Base-by-base conservation (phyloP, 352 stramenopile genomes). In the Pythium volutum region DNA sequence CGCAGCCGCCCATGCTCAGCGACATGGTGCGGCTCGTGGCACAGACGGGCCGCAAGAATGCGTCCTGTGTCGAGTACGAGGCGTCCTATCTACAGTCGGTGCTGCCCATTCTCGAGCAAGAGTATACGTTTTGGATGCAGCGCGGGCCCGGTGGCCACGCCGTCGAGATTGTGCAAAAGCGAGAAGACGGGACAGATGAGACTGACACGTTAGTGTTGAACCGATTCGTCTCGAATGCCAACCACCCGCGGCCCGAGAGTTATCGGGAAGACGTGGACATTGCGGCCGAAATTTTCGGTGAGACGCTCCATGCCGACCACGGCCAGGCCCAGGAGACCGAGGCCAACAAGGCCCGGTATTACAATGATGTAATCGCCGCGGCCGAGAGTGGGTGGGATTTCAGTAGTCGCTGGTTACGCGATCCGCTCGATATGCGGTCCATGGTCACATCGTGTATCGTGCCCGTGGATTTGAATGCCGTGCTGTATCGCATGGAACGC, bases 371-470 rank as follows among this genome's bases (percentile, higher is more conserved):
- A 36, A 90, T 88, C 42, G 79, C 81, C 20, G 89, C 82, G 15
- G 84, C 89, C 8, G 89, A 96, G 70, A 94, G 82, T n/a, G 89
- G 89, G 1, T 97, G 89, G 89, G 89, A 97, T 64, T 97, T 97
- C 55, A 92, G 77, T 59, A 95, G 83, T 52, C 82, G 89, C 22
- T 97, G 89, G 89, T 56, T 96, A 11, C 62, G 71, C 36, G 69
- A 88, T 41, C 69, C 73, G 2, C 47, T 63, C 4, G 84, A 89
- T 36, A 86, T 93, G 69, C 83, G 86, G 57, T 79, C 77, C 20
- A 91, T 93, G 64, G 43, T 70, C 27, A 95, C 85, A 18, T 72
- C 76, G 31, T 75, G 64, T 7, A 70, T 97, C 34, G 64, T 96
- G 49, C 87, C 89, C 12, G 85, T 89, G 15, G 89, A 97, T 59